These are phyloP conservation scores for Hypoxylon sp. DNA, from an alignment of 2,329 filamentous ascomycete genomes.

Conservation along the genomic window DNA sequence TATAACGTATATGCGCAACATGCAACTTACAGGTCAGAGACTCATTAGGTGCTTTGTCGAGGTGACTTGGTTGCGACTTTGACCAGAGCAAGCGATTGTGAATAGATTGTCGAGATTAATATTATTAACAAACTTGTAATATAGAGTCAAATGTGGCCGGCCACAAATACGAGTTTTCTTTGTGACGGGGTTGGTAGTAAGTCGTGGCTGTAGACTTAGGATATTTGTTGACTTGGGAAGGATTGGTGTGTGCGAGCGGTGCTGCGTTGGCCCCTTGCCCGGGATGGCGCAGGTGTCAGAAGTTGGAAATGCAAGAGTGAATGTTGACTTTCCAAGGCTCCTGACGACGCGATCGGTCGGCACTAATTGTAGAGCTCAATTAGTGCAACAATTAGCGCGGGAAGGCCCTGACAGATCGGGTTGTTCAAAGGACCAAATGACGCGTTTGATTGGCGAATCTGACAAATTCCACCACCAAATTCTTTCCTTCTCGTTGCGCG, in stretches of 20 bases:
- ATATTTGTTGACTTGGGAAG: conserved; percentile 42
- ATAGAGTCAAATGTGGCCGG: conserved; percentile 52
- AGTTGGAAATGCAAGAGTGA: conserved; percentile 31
- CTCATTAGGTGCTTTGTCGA: conserved; percentile 37
- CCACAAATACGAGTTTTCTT: conserved; percentile 49
- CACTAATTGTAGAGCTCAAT: conserved; percentile 33
- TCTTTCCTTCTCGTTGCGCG: conserved; percentile 11
- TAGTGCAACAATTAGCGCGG: conserved; percentile 40
- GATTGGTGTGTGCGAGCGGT: conserved; percentile 15
- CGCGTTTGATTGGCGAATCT: conserved; percentile 45
- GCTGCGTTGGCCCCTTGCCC: conserved; percentile 28
- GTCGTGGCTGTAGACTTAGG: conserved; percentile 25
- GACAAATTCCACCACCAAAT: conserved; percentile 36
- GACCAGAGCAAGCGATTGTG: conserved; percentile 16
- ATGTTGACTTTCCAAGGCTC: conserved; percentile 43
- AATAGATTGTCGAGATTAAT: conserved; percentile 41
- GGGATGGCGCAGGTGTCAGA: conserved; percentile 42
- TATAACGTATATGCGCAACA: background rate
- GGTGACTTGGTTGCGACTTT: conserved; percentile 10
- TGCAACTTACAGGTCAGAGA: conserved; percentile 44
- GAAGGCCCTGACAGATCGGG: conserved; percentile 34
- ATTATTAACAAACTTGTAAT: conserved; percentile 43
- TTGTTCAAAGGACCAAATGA: conserved; percentile 23
- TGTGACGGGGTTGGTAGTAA: conserved; percentile 41
- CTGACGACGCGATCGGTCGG: conserved; percentile 33